Evolutionary conservation across 208 protist species (phyloP).

Genomic region (Crithidia acanthocephali): DNA sequence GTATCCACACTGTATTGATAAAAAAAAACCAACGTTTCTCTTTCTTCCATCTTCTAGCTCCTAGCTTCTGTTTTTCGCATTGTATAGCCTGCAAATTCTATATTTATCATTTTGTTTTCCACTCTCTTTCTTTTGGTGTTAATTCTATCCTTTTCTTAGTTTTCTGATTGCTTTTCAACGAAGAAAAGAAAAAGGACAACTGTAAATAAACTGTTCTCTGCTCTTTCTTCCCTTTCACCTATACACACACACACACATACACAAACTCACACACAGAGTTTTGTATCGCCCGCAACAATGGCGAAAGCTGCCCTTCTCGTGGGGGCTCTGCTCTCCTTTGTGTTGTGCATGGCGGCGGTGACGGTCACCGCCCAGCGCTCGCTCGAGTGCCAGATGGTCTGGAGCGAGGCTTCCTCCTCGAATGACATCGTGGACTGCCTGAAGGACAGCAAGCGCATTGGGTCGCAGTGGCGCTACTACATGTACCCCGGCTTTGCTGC

Average conservation of each 20-base stretch:
- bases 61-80: no score
- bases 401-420: constrained; percentile 49
- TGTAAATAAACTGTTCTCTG: no score
- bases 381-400: constrained; percentile 79
- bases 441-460: constrained; percentile 47
- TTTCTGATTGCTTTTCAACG: no score
- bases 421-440: constrained; percentile 73
- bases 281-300: constrained; percentile 3
- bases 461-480: constrained; percentile 62
- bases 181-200: no score
- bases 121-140: no score
- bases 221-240: background rate
- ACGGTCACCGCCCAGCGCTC: constrained; percentile 45
- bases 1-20: background rate
- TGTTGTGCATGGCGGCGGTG: constrained; percentile 36
- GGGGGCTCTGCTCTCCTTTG: constrained; percentile 30
- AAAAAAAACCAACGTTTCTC: background rate
- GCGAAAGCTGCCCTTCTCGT: constrained; percentile 17
- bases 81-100: no score
- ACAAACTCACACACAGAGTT: background rate
- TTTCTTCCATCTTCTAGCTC: no score
- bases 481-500: constrained; percentile 53
- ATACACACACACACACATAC: background rate
- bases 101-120: no score
- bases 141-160: no score